A percentile compares a stretch with the other conserved stretches of the same genome.
Conservation (phyloP, 179 eudicot species). For the Spinacia oleracea region DNA sequence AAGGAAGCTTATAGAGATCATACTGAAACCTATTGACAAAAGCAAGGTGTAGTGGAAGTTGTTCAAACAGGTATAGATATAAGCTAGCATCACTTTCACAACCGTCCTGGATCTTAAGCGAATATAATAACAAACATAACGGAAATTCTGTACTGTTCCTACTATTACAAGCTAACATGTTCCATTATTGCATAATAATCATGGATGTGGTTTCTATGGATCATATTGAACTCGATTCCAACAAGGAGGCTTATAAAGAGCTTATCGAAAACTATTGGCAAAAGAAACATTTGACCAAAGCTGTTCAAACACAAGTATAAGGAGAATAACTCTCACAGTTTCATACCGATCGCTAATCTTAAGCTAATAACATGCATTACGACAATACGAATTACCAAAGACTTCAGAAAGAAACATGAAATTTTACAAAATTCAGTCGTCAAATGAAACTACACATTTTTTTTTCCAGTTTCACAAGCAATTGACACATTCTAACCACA, state of each 20-base stretch:
- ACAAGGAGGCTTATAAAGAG: not conserved
- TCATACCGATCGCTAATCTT: not conserved
- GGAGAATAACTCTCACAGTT: not conserved
- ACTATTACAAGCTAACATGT: not conserved
- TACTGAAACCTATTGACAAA: too few species aligned
- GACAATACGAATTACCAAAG: not conserved
- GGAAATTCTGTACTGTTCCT: too few species aligned
- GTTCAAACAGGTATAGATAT: too few species aligned
- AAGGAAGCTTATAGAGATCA: too few species aligned
- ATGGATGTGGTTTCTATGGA: not conserved
- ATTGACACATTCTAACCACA: not conserved
- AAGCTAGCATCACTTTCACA: too few species aligned
- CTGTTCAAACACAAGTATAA: not conserved
- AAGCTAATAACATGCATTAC: not conserved
- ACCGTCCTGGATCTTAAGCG: too few species aligned
- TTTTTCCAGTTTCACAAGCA: not conserved
- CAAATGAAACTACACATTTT: not conserved
- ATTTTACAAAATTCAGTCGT: not conserved
- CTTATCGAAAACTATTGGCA: not conserved
- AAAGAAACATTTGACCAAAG: not conserved
- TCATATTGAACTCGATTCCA: not conserved
- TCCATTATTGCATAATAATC: not conserved
- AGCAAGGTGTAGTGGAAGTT: too few species aligned
- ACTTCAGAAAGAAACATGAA: not conserved
- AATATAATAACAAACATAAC: too few species aligned